phyloP scores from a whole-genome alignment of 768 basidiomycete species.

The Harrya chromipes region DNA sequence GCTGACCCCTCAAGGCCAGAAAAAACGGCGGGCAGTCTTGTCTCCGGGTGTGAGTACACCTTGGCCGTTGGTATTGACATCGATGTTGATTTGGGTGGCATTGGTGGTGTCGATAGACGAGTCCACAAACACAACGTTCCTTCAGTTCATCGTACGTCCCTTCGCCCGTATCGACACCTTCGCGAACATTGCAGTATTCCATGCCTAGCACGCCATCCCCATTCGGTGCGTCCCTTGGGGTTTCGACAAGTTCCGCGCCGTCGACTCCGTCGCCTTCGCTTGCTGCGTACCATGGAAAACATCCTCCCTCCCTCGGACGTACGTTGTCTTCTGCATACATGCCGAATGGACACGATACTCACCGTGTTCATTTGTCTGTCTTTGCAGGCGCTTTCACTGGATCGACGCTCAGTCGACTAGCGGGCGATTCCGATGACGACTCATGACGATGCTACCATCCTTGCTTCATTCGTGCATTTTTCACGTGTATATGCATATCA shows the following conservation, averaged over 20 bases:
- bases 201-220: constrained; percentile 40
- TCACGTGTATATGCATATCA: constrained; percentile 2
- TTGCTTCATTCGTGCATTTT: constrained; percentile 10
- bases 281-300: constrained; percentile 38
- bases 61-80: background rate
- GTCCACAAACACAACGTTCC: constrained; percentile 29
- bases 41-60: constrained; percentile 18
- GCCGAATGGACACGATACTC: background rate
- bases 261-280: constrained; percentile 39
- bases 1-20: constrained; percentile 24
- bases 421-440: constrained; percentile 31
- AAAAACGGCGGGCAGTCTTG: constrained; percentile 26
- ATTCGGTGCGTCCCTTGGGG: constrained; percentile 32
- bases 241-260: constrained; percentile 27
- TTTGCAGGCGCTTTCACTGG: constrained; percentile 29
- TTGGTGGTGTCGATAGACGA: constrained; percentile 11
- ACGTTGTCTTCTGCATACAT: constrained; percentile 7
- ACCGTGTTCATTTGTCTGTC: background rate
- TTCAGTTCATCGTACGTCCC: constrained; percentile 28
- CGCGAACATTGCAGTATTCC: constrained; percentile 32
- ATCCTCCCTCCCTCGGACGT: constrained; percentile 36
- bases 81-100: background rate
- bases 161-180: constrained; percentile 32
- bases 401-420: constrained; percentile 24
- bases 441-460: constrained; percentile 9